Conservation (phyloP, 352 stramenopile genomes). For the Phytophthora tentaculata region DNA sequence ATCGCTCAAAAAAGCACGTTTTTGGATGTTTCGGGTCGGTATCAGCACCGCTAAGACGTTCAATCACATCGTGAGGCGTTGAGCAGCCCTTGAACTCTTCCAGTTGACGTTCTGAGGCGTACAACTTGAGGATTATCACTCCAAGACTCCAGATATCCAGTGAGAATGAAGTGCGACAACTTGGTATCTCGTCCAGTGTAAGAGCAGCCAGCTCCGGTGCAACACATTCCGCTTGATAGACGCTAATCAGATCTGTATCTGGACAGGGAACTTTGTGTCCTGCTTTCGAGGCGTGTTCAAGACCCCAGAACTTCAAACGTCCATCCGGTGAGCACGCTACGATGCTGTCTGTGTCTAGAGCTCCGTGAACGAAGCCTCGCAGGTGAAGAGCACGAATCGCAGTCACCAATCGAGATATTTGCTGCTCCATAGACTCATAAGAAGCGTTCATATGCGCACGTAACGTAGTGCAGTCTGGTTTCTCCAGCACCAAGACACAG, state of each 20-base stretch:
- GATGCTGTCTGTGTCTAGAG: slow-evolving; percentile 49
- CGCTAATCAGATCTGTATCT: slow-evolving; percentile 17
- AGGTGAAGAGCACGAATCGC: slow-evolving; percentile 56
- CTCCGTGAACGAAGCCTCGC: slow-evolving; percentile 59
- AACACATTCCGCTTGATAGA: slow-evolving; percentile 40
- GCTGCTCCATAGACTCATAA: slow-evolving; percentile 41
- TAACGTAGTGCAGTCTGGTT: slow-evolving; percentile 46
- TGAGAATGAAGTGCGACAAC: slow-evolving; percentile 34
- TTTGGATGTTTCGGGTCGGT: slow-evolving; percentile 14
- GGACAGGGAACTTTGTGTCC: slow-evolving; percentile 23
- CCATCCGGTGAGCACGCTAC: slow-evolving; percentile 44
- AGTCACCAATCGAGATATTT: slow-evolving; percentile 44
- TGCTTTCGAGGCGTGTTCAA: slow-evolving; percentile 51
- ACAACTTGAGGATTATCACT: slow-evolving; percentile 63
- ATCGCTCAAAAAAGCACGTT: slow-evolving; percentile 54
- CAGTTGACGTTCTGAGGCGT: slow-evolving; percentile 48
- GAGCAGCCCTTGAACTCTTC: slow-evolving; percentile 56
- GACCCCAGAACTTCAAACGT: slow-evolving; percentile 51
- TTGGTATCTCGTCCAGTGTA: slow-evolving; percentile 33
- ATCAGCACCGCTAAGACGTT: slow-evolving; percentile 29
- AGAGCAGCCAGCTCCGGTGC: slow-evolving; percentile 56
- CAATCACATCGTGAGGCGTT: slow-evolving; percentile 39
- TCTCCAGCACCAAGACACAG: slow-evolving; percentile 55
- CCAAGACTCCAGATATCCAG: slow-evolving; percentile 72
- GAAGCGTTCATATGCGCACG: slow-evolving; percentile 23